Evolutionary conservation across 371 early-diverging fungal genomes (phyloP).

Genomic region (Furculomyces boomerangus): DNA sequence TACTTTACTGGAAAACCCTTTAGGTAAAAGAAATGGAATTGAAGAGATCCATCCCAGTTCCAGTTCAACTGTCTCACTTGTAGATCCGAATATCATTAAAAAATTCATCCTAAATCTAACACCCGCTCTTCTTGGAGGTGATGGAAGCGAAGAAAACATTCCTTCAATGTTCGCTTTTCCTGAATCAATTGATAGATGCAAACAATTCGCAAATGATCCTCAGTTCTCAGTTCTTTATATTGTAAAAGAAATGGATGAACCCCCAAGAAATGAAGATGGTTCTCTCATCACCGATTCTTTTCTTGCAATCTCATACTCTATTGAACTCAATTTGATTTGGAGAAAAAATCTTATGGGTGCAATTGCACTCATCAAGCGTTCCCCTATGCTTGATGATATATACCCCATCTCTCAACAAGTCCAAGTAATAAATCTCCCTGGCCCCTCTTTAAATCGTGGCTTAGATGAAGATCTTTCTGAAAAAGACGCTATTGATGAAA

Average conservation of each 20-base stretch:
- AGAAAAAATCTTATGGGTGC: conserved; percentile 56
- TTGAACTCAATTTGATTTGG: conserved; percentile 59
- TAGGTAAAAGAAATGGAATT: no score
- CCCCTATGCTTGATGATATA: conserved; percentile 48
- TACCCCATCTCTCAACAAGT: conserved; percentile 62
- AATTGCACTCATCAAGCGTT: conserved; percentile 76
- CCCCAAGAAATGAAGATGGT: neutral
- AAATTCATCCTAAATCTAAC: conserved; percentile 50
- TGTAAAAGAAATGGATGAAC: conserved; percentile 52
- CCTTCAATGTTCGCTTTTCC: conserved; percentile 33
- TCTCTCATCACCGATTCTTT: neutral
- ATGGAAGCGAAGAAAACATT: conserved; percentile 32
- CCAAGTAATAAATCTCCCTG: conserved; percentile 83
- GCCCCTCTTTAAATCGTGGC: conserved; percentile 32
- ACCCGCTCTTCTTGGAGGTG: conserved; percentile 53
- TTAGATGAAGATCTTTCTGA: neutral
- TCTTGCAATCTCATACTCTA: conserved; percentile 29
- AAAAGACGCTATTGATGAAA: conserved; percentile 16
- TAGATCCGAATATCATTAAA: conserved; percentile 33
- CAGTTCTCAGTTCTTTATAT: conserved; percentile 58
- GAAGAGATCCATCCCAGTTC: no score
- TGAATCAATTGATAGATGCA: conserved; percentile 52
- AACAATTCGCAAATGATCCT: conserved; percentile 60
- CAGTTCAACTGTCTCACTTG: no score
- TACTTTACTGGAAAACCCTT: no score